A percentile compares a stretch with the other conserved stretches of the same genome.
phyloP scores from a whole-genome alignment of 352 stramenopile species.

The Pythium apleroticum region DNA sequence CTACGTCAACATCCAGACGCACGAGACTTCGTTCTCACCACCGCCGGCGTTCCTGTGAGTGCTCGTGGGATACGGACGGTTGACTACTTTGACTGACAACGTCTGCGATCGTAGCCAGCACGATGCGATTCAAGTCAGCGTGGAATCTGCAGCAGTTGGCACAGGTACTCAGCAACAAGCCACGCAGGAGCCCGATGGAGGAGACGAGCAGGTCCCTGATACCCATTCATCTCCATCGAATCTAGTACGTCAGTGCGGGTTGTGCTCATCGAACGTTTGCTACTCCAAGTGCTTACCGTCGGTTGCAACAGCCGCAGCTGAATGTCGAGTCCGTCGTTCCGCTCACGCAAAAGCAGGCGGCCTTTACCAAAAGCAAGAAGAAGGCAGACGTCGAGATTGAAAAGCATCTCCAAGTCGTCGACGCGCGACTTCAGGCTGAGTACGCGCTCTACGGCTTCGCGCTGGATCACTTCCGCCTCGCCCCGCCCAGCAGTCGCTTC shows the following conservation, averaged over 20 bases:
- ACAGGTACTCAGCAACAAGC: not conserved
- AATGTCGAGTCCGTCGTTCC: not conserved
- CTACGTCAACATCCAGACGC: not conserved
- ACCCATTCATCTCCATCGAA: not conserved
- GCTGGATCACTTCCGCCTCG: constrained; percentile 37
- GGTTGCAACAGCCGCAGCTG: not conserved
- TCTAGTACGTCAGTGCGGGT: not conserved
- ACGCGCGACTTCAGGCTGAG: not conserved
- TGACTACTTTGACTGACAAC: not conserved
- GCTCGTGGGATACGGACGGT: not conserved
- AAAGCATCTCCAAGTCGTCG: not conserved
- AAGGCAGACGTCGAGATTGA: not conserved
- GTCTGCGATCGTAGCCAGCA: not conserved
- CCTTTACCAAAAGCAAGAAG: not conserved
- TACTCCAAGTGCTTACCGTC: too few relatives aligned
- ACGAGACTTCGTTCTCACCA: not conserved
- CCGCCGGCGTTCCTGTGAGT: not conserved
- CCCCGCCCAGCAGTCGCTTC: constrained; percentile 19
- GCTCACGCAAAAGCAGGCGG: not conserved
- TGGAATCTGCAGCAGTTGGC: not conserved
- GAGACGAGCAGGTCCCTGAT: not conserved
- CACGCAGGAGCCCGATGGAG: not conserved
- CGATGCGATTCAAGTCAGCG: not conserved
- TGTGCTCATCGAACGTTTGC: too few relatives aligned
- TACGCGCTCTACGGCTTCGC: constrained; percentile 48